phyloP scores from a whole-genome alignment of 2,329 filamentous ascomycete species.

The Tolypocladium tropicale region DNA sequence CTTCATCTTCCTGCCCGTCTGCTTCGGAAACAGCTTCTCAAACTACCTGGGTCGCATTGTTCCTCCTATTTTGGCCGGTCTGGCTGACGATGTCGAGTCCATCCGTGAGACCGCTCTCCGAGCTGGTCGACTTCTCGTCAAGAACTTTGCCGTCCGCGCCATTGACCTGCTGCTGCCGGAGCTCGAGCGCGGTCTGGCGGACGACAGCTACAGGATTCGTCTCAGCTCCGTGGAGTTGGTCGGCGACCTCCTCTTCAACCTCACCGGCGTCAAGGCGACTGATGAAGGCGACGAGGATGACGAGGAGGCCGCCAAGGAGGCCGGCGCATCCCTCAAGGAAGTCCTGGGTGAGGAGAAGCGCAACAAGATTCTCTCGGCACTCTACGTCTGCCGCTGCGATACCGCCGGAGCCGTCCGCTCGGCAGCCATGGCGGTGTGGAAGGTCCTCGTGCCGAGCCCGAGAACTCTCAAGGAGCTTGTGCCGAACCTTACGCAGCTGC shows the following conservation, averaged over 20 bases:
- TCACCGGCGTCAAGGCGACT: slow-evolving; percentile 83
- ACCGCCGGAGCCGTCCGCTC: slow-evolving; percentile 84
- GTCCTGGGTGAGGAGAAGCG: slow-evolving; percentile 91
- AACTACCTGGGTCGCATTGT: slow-evolving; percentile 94
- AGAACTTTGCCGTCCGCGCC: slow-evolving; percentile 93
- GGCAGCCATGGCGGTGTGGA: slow-evolving; percentile 90
- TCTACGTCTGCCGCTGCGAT: slow-evolving; percentile 97
- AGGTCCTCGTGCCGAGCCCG: slow-evolving; percentile 86
- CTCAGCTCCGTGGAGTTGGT: slow-evolving; percentile 97
- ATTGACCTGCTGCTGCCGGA: slow-evolving; percentile 92
- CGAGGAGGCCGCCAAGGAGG: slow-evolving; percentile 66
- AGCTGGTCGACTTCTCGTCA: slow-evolving; percentile 87
- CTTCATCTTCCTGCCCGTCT: slow-evolving; percentile 97
- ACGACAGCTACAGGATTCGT: slow-evolving; percentile 94
- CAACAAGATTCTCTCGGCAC: slow-evolving; percentile 91
- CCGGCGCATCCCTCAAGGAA: slow-evolving; percentile 85
- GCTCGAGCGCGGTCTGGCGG: slow-evolving; percentile 89
- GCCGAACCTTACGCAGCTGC: slow-evolving; percentile 85
- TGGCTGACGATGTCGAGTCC: slow-evolving; percentile 92
- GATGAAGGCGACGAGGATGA: slow-evolving; percentile 70
- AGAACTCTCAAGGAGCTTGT: slow-evolving; percentile 90
- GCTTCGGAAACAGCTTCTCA: slow-evolving; percentile 97
- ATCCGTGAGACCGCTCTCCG: slow-evolving; percentile 95
- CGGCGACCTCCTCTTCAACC: slow-evolving; percentile 92
- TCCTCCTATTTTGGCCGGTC: slow-evolving; percentile 82